Evolutionary conservation across 2,329 filamentous ascomycete species (phyloP), one percentile per base, ranked within the genome.

Genomic region (Akanthomyces lecanii): DNA sequence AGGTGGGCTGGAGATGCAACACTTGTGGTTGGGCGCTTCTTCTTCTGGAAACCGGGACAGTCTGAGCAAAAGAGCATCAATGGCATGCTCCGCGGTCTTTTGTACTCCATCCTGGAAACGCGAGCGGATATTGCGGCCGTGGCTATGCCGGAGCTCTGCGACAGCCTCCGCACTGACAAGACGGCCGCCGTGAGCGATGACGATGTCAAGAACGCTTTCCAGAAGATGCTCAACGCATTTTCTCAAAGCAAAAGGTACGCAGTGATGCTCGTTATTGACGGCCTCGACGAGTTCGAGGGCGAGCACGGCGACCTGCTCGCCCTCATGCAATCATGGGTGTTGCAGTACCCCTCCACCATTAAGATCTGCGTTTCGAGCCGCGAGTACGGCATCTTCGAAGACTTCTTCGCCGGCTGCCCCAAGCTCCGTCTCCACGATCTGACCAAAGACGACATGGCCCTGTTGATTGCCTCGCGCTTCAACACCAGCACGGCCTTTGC

Each of bases 211-310:
- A 25, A n/a, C 2, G 58, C 58, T 2, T 61, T 61, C n/a, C 30
- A 61, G 7, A 61, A 54, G n/a, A 61, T 61, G 28, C 58, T 61
- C 10, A 3, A 30, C 18, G 28, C 23, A 1, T 45, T 53, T n/a
- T 6, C 16, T 11, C n/a, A 16, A 1, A 54, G 14, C 18, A 42
- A n/a, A 12, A 21, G 33, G 2, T 61, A 53, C 28, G 28, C 23
- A n/a, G 14, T 61, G 1, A n/a, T 61, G 36, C 58, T 61, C 11
- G 30, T 53, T 21, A 62, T 72, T 23, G 69, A 66, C 16, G 70
- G 65, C 42, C 68, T 74, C 16, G 68, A 69, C 36, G 66, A 63
- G 61, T 72, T 69, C 50, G 66, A 67, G 28, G 66, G 67, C 61
- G 65, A 71, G 23, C 58, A 61, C 18, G 50, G 36, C 8, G 58